phyloP scores from a whole-genome alignment of 148 eudicot genomes.

The Silene conica region DNA sequence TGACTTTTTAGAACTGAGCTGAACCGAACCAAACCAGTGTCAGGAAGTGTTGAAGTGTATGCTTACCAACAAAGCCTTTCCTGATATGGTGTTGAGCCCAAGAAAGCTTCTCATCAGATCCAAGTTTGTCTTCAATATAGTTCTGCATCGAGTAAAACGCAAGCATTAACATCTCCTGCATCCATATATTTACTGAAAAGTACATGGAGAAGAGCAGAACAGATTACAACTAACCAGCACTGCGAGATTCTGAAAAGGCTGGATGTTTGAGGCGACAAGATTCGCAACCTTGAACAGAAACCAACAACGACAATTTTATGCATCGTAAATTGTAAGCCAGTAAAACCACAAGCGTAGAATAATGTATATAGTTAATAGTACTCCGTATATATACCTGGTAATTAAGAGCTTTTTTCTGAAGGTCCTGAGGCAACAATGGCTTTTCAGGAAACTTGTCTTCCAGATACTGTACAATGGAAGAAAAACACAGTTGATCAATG shows the following conservation, averaged over 20 bases:
- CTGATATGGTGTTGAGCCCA: constrained; percentile 55
- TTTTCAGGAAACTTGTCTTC: constrained; percentile 88
- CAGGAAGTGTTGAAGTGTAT: constrained; percentile 5
- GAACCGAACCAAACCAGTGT: neutral
- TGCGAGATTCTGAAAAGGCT: constrained; percentile 65
- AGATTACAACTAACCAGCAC: constrained; percentile 49
- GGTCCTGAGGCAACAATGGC: constrained; percentile 67
- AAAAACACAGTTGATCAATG: neutral
- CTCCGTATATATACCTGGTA: constrained; percentile 48
- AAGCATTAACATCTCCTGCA: constrained; percentile 5
- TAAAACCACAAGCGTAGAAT: no score
- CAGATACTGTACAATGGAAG: constrained; percentile 44
- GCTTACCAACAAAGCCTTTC: constrained; percentile 67
- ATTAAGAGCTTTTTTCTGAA: constrained; percentile 64
- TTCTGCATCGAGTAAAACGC: constrained; percentile 37
- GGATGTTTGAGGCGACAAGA: constrained; percentile 75
- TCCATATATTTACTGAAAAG: neutral
- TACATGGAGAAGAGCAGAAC: constrained; percentile 4
- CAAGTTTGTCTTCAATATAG: constrained; percentile 53
- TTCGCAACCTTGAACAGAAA: constrained; percentile 59
- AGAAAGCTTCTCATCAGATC: constrained; percentile 45
- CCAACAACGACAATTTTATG: neutral
- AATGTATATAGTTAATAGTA: no score
- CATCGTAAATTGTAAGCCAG: no score
- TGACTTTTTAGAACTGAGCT: no score